Evolutionary conservation across 306 rosid genomes (phyloP).

Genomic region (Albizia julibrissin): DNA sequence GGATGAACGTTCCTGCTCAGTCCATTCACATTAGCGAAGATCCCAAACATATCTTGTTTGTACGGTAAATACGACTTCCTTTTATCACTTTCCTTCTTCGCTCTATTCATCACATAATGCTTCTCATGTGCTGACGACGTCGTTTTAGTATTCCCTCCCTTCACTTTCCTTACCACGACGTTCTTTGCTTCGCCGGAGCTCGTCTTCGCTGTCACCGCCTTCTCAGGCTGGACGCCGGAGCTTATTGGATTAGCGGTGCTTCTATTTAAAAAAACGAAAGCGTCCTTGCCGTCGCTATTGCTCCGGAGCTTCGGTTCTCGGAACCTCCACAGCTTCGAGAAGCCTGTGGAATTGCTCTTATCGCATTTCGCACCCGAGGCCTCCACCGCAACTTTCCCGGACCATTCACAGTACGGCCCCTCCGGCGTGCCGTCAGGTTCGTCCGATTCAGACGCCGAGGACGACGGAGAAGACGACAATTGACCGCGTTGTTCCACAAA

Average conservation of each 20-base stretch:
- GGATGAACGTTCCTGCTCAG: constrained; percentile 65
- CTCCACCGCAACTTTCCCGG: constrained; percentile 33
- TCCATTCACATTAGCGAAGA: constrained; percentile 52
- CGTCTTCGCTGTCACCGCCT: neutral
- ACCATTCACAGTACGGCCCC: constrained; percentile 66
- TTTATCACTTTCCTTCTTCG: constrained; percentile 43
- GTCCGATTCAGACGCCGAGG: constrained; percentile 34
- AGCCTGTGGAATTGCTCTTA: constrained; percentile 67
- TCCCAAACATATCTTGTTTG: constrained; percentile 50
- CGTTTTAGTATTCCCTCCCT: constrained; percentile 13
- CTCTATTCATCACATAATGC: constrained; percentile 49
- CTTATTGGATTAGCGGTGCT: neutral
- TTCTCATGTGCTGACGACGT: constrained; percentile 57
- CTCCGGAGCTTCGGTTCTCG: constrained; percentile 54
- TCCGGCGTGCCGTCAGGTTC: constrained; percentile 34
- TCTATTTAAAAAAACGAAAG: constrained; percentile 47
- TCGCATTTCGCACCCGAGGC: constrained; percentile 40
- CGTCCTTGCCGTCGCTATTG: constrained; percentile 58
- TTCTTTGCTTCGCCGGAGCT: neutral
- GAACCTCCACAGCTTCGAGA: constrained; percentile 58
- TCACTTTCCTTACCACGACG: neutral
- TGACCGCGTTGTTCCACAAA: constrained; percentile 38
- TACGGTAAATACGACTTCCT: constrained; percentile 70
- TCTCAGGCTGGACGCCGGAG: neutral
- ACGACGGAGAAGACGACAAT: constrained; percentile 24